These are phyloP conservation scores for Aspergillus terreus DNA, from an alignment of 2,329 filamentous ascomycete species.

Conservation along the genomic window DNA sequence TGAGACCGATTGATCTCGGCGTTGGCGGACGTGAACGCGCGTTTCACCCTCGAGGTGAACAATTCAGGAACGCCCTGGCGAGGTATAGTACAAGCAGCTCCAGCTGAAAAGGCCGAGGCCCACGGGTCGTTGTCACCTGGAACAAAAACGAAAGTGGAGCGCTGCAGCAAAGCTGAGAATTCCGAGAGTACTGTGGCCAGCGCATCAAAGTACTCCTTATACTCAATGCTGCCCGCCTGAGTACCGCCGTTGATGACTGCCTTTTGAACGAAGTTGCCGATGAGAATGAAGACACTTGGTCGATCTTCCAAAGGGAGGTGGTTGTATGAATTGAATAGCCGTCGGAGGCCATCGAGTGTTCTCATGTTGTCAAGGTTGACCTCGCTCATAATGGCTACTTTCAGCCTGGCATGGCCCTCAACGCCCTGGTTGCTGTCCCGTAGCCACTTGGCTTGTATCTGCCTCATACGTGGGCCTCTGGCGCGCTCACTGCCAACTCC, in stretches of 20 bases:
- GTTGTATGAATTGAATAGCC: constrained; percentile 72
- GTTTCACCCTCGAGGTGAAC: constrained; percentile 82
- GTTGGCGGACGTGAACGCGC: constrained; percentile 76
- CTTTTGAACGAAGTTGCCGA: constrained; percentile 73
- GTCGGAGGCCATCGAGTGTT: constrained; percentile 76
- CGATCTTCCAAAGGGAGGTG: constrained; percentile 59
- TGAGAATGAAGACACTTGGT: constrained; percentile 76
- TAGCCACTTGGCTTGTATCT: constrained; percentile 69
- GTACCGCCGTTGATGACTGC: constrained; percentile 62
- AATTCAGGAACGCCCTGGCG: constrained; percentile 68
- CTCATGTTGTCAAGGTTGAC: constrained; percentile 79
- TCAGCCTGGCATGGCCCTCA: constrained; percentile 37
- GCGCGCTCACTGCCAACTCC: constrained; percentile 87
- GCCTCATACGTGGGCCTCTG: constrained; percentile 76
- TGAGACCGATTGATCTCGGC: constrained; percentile 57
- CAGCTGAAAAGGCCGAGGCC: constrained; percentile 70
- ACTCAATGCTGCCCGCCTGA: constrained; percentile 81
- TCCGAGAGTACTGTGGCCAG: constrained; percentile 79
- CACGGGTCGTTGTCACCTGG: constrained; percentile 98
- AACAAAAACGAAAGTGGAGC: constrained; percentile 84
- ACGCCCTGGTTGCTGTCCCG: constrained; percentile 20
- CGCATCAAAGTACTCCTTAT: constrained; percentile 92
- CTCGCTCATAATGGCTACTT: constrained; percentile 76
- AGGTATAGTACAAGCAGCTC: constrained; percentile 45
- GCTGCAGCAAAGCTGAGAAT: constrained; percentile 74